Evolutionary conservation across 352 stramenopile genomes (phyloP).

Genomic region (Aphanomyces invadans): DNA sequence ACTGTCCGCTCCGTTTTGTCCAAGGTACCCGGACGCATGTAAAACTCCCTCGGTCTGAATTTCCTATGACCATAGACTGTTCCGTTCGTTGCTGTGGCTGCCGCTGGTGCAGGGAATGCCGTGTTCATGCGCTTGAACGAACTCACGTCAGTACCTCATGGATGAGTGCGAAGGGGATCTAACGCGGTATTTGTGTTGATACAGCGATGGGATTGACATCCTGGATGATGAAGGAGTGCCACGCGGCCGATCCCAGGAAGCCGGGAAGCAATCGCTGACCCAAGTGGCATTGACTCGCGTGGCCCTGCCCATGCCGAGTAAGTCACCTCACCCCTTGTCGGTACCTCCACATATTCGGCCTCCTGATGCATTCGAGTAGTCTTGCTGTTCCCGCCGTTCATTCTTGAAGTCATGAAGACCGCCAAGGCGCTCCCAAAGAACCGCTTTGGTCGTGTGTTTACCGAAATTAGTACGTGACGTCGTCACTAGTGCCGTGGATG

Average conservation of each 20-base stretch:
- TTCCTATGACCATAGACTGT: no score
- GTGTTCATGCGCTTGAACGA: slow-evolving; percentile 87
- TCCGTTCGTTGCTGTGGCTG: slow-evolving; percentile 75
- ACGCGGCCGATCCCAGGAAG: slow-evolving; percentile 64
- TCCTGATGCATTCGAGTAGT: slow-evolving; percentile 32
- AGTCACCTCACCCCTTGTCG: slow-evolving; percentile 20
- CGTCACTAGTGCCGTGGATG: background rate
- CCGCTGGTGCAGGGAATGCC: slow-evolving; percentile 75
- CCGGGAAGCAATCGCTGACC: slow-evolving; percentile 66
- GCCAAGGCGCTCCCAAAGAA: slow-evolving; percentile 58
- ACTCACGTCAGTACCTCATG: slow-evolving; percentile 45
- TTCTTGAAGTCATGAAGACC: slow-evolving; percentile 73
- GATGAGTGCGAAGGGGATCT: background rate
- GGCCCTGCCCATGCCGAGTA: slow-evolving; percentile 73
- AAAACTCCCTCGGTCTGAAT: no score
- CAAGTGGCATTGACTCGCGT: slow-evolving; percentile 75
- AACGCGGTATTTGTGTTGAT: background rate
- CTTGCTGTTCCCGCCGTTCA: slow-evolving; percentile 68
- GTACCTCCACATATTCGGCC: background rate
- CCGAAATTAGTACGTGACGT: slow-evolving; percentile 46
- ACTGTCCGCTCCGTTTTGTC: slow-evolving; percentile 46
- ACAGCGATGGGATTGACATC: slow-evolving; percentile 75
- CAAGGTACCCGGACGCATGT: slow-evolving; percentile 37
- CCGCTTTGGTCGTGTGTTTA: slow-evolving; percentile 63
- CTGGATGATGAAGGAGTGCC: slow-evolving; percentile 72